A percentile compares a stretch with the other conserved stretches of the same genome.
phyloP scores from a whole-genome alignment of 2,329 filamentous ascomycete species.

The Leptographium radiaticola region DNA sequence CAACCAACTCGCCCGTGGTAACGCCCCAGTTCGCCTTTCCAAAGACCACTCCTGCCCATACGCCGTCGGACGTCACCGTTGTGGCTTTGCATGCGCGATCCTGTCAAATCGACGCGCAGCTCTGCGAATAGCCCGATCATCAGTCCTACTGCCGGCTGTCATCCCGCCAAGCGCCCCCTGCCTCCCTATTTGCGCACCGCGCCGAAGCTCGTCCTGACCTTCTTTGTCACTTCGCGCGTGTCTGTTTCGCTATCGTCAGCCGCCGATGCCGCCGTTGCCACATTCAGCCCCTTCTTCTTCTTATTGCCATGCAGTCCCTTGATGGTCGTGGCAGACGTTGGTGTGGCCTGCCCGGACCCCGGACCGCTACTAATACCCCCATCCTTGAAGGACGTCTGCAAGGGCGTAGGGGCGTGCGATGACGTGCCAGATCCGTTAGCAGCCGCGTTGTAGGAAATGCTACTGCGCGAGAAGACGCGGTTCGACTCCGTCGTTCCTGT shows the following conservation, averaged over 20 bases:
- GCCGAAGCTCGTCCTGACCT: constrained; percentile 46
- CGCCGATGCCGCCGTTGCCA: constrained; percentile 12
- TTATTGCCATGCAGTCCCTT: constrained; percentile 37
- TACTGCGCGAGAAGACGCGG: constrained; percentile 57
- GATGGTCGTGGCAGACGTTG: constrained; percentile 36
- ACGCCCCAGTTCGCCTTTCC: too few species aligned
- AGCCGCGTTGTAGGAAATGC: constrained; percentile 43
- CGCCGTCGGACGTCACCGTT: too few species aligned
- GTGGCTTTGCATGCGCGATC: too few species aligned
- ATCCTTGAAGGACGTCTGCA: constrained; percentile 38
- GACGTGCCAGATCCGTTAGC: constrained; percentile 29
- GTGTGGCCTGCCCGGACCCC: constrained; percentile 40
- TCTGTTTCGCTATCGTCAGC: constrained; percentile 47
- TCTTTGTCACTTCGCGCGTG: constrained; percentile 32
- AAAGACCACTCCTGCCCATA: too few species aligned
- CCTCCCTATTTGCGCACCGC: constrained; percentile 30
- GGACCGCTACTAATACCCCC: constrained; percentile 14
- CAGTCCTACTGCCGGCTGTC: too few species aligned
- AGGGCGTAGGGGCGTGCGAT: constrained; percentile 39
- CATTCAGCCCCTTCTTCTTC: constrained; percentile 31
- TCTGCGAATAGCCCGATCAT: too few species aligned
- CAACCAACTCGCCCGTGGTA: too few species aligned
- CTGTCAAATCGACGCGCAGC: too few species aligned
- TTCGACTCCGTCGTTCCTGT: constrained; percentile 54
- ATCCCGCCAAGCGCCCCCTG: not conserved